Evolutionary conservation across 495 filamentous ascomycete species (phyloP).

Genomic region (Aspergillus bertholletiae): DNA sequence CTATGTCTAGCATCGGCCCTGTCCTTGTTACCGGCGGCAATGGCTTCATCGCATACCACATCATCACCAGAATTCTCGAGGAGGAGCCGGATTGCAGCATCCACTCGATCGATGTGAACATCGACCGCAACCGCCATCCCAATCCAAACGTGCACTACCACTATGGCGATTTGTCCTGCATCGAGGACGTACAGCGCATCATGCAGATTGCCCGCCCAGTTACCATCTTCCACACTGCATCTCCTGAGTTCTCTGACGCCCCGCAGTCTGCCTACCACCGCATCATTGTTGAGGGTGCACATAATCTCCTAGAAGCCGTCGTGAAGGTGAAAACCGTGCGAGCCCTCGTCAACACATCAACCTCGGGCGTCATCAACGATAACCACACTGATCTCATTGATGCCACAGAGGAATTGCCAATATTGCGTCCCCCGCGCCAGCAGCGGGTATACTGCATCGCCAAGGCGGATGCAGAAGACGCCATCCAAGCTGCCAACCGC

Average conservation of each 20-base stretch:
- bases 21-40: constrained; percentile 12
- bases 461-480: constrained; percentile 10
- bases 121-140: background rate
- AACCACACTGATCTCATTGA: constrained; percentile 9
- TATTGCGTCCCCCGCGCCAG: constrained; percentile 6
- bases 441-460: constrained; percentile 10
- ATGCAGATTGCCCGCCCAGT: constrained; percentile 1
- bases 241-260: constrained; percentile 9
- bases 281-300: constrained; percentile 1
- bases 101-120: constrained; percentile 6
- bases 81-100: constrained; percentile 5
- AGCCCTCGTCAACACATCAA: constrained; percentile 7
- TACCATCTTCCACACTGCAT: constrained; percentile 13
- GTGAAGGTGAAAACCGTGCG: background rate
- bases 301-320: constrained; percentile 2
- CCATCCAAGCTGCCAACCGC: constrained; percentile 8
- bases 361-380: constrained; percentile 11
- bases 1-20: background rate
- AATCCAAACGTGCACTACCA: constrained; percentile 3
- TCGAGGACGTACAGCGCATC: constrained; percentile 2
- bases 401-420: constrained; percentile 2
- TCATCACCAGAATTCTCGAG: constrained; percentile 8
- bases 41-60: constrained; percentile 12
- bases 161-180: background rate
- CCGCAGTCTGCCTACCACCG: constrained; percentile 2